These are phyloP conservation scores for Bruguiera hainesii DNA, from an alignment of 441 rosid species.

Conservation along the genomic window DNA sequence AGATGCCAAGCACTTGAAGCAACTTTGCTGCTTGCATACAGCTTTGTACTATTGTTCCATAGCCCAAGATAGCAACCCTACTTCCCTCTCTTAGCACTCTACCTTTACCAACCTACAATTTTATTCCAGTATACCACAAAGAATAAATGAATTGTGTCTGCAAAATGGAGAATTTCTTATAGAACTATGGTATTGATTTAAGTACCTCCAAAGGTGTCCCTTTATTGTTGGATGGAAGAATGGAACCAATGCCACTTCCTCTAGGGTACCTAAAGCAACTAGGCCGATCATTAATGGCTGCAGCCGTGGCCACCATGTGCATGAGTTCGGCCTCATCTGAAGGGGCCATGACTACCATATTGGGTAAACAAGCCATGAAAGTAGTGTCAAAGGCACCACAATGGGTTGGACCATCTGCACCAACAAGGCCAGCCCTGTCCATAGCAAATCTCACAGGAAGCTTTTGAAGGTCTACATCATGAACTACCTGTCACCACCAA, in stretches of 20 bases:
- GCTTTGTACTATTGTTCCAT: constrained; percentile 22
- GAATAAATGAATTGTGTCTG: neutral
- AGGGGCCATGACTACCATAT: constrained; percentile 27
- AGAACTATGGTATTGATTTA: neutral
- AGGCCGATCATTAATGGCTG: constrained; percentile 23
- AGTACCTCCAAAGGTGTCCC: constrained; percentile 19
- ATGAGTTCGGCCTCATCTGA: constrained; percentile 23
- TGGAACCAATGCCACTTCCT: constrained; percentile 18
- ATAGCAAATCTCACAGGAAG: constrained; percentile 21
- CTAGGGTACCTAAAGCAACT: constrained; percentile 26
- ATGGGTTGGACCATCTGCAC: constrained; percentile 23
- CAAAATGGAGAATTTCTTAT: too few relatives aligned
- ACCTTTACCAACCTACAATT: constrained; percentile 12
- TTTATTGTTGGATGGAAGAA: constrained; percentile 15
- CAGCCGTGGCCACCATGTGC: constrained; percentile 26
- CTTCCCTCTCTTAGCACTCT: constrained; percentile 19
- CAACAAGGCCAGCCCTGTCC: constrained; percentile 18
- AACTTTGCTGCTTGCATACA: constrained; percentile 12
- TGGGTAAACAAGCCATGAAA: constrained; percentile 21
- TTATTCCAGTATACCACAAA: neutral
- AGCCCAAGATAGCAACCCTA: constrained; percentile 13
- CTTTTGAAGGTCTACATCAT: constrained; percentile 25
- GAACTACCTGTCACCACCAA: constrained; percentile 12
- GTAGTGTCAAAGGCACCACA: constrained; percentile 22
- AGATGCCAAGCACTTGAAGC: neutral